Evolutionary conservation across 192 early-diverging fungal genomes (phyloP), one percentile per base, ranked within the genome.

Genomic region (Backusella parvicylindrica): DNA sequence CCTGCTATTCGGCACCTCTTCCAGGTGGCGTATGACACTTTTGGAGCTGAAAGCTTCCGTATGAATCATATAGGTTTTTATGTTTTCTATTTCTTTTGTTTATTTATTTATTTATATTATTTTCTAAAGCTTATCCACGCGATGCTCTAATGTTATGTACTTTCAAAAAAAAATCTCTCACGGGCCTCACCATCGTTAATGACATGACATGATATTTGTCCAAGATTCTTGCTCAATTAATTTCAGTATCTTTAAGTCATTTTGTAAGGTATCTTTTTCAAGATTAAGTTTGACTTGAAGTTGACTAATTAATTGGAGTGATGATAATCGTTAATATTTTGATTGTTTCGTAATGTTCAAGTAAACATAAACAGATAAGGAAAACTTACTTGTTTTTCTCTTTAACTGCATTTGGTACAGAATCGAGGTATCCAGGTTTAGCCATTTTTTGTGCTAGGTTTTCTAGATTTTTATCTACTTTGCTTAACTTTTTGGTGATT

Each of bases 351-450:
- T 35, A 30, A 35, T 33, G 23, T 28, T 60, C 21, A 65, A 35
- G 37, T 21, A 21, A 33, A 23, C n/a, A 67, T 38, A 18, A 21
- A 67, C 8, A 33, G 50, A 53, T 53, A 53, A 53, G 66, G n/a
- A 35, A 33, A 21, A 31, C 40, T 70, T 79, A 85, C 84, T 71
- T 83, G 67, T 85, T 78, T 50, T 75, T 83, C 16, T 81, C 50
- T 49, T 83, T 78, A 3, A 79, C 70, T 13, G 23, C 37, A 13
- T 50, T 50, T 3, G 84, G 84, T 8, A 76, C 82, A 11, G 68
- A 69, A 11, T 32, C 64, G 18, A 31, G n/a, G 47, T 85, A 85
- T 28, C 72, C 75, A 37, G 40, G 31, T 47, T 79, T 83, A 30
- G 38, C 36, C 32, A 79, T 81, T 50, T 68, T 56, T 26, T 33